Conservation (phyloP, 1,284 basidiomycete species). For the Clitocybe nebularis region DNA sequence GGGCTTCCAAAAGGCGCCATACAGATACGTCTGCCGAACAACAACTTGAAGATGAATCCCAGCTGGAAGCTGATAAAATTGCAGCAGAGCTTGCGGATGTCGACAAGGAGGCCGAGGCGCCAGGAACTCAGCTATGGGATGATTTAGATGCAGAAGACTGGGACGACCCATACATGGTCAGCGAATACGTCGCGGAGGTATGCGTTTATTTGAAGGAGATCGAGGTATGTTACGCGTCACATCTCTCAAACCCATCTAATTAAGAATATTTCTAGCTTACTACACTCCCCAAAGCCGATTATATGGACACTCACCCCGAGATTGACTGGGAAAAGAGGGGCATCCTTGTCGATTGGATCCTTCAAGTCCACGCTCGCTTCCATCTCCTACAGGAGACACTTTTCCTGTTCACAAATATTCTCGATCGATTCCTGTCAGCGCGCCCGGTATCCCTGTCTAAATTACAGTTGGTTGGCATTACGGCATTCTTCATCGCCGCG, state of each 20-base stretch:
- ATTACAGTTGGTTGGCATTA: slow-evolving; percentile 88
- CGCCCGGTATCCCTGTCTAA: slow-evolving; percentile 86
- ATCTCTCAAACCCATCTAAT: no score
- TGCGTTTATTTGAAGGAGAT: slow-evolving; percentile 35
- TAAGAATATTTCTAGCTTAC: slow-evolving; percentile 60
- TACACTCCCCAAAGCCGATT: slow-evolving; percentile 76
- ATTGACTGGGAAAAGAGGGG: slow-evolving; percentile 89
- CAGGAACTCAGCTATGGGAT: slow-evolving; percentile 28
- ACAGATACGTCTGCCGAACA: slow-evolving; percentile 17
- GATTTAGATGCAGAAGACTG: slow-evolving; percentile 39
- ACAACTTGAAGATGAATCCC: slow-evolving; percentile 22
- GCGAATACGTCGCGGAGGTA: slow-evolving; percentile 36
- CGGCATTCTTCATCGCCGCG: slow-evolving; percentile 85
- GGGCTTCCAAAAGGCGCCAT: slow-evolving; percentile 26
- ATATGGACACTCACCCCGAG: slow-evolving; percentile 82
- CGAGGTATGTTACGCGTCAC: slow-evolving; percentile 33
- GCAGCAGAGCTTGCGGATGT: slow-evolving; percentile 30
- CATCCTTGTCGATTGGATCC: slow-evolving; percentile 90
- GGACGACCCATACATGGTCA: slow-evolving; percentile 39
- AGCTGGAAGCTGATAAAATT: slow-evolving; percentile 28
- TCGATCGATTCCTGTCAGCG: slow-evolving; percentile 88
- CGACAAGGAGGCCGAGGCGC: slow-evolving; percentile 23
- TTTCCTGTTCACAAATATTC: slow-evolving; percentile 88
- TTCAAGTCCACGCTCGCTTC: slow-evolving; percentile 90
- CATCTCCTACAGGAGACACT: slow-evolving; percentile 89